Evolutionary conservation across 306 rosid genomes (phyloP).

Genomic region (Prunus fruticosa): DNA sequence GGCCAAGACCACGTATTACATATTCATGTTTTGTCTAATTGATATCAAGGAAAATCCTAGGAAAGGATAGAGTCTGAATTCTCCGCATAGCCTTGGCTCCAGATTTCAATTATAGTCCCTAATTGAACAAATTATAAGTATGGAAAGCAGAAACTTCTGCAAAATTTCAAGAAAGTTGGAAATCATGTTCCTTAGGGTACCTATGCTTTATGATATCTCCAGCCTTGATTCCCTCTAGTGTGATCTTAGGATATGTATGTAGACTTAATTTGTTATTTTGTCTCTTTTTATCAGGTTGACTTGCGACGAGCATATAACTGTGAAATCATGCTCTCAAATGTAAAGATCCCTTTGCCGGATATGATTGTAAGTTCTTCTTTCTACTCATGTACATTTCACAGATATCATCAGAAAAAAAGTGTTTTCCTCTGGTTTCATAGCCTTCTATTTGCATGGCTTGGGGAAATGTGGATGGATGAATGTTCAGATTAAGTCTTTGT

Average conservation of each 20-base stretch:
- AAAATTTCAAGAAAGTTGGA: neutral
- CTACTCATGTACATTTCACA: neutral
- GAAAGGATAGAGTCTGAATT: neutral
- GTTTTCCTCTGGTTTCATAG: neutral
- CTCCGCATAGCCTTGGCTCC: neutral
- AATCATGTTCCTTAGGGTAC: neutral
- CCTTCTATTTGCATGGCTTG: neutral
- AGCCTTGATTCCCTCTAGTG: neutral
- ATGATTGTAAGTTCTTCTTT: conserved; percentile 48
- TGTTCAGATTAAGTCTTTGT: neutral
- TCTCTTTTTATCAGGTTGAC: conserved; percentile 46
- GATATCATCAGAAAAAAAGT: neutral
- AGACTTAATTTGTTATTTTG: neutral
- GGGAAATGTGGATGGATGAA: conserved; percentile 7
- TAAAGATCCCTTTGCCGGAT: conserved; percentile 56
- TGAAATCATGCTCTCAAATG: conserved; percentile 63
- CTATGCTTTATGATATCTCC: neutral
- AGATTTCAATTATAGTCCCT: neutral
- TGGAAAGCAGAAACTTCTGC: neutral
- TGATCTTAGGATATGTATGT: neutral
- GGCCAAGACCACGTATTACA: neutral
- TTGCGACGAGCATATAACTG: conserved; percentile 63
- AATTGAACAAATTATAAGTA: neutral
- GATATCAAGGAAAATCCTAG: neutral
- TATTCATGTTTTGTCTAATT: neutral